A percentile compares a stretch with the other conserved stretches of the same genome.
Evolutionary conservation across 805 yeast species (phyloP).

Genomic region (Suhomyces canberraensis): DNA sequence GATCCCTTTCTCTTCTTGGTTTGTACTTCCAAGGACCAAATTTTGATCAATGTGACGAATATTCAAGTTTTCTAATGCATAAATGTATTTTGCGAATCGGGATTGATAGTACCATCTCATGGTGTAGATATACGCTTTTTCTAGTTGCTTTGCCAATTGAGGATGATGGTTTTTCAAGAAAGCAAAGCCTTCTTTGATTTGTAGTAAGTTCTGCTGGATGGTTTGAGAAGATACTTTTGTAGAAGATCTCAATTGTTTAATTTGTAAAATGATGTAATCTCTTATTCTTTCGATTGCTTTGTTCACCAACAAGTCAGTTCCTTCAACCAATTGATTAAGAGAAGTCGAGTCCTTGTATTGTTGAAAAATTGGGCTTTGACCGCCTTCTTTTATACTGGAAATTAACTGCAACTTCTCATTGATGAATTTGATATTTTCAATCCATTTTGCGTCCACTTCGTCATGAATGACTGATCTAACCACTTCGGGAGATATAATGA

Average conservation of each 20-base stretch:
- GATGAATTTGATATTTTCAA: conserved; percentile 57
- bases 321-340: conserved; percentile 27
- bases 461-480: conserved; percentile 57
- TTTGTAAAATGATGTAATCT: conserved; percentile 60
- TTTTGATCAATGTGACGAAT: conserved; percentile 53
- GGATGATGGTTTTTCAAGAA: conserved; percentile 56
- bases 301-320: conserved; percentile 49
- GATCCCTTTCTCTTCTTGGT: conserved; percentile 20
- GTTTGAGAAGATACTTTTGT: conserved; percentile 67
- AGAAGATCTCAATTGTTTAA: conserved; percentile 61
- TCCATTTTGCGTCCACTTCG: conserved; percentile 59
- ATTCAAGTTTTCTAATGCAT: conserved; percentile 64
- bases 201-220: conserved; percentile 63
- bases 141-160: conserved; percentile 66
- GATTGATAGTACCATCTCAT: conserved; percentile 91
- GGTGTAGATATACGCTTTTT: conserved; percentile 79
- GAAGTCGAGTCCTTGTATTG: conserved; percentile 23
- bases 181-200: conserved; percentile 56
- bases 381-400: conserved; percentile 25
- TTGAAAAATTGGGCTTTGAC: background rate
- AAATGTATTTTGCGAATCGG: conserved; percentile 71
- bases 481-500: conserved; percentile 71
- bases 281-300: conserved; percentile 76
- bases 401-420: conserved; percentile 59
- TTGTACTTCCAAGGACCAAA: conserved; percentile 50